A percentile compares a stretch with the other conserved stretches of the same genome.
Evolutionary conservation across 371 early-diverging fungal genomes (phyloP).

Genomic region (Mortierella sp.): DNA sequence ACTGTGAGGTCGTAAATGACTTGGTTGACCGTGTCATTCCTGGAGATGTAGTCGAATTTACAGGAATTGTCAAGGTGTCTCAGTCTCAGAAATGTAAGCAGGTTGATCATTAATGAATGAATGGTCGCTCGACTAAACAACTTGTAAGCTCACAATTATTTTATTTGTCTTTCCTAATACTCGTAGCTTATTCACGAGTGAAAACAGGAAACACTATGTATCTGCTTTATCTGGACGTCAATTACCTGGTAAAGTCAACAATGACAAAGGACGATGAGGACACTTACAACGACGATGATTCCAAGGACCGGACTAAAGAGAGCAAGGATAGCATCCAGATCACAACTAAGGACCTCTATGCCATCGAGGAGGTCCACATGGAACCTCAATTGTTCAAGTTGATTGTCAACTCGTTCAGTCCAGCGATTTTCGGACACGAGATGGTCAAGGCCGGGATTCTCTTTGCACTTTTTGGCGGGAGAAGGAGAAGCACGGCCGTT

Average conservation of each 20-base stretch:
- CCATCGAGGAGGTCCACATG: slow-evolving; percentile 83
- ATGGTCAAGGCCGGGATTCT: slow-evolving; percentile 91
- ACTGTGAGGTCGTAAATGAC: slow-evolving; percentile 95
- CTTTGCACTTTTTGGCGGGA: slow-evolving; percentile 93
- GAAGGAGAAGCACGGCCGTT: slow-evolving; percentile 79
- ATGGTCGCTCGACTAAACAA: background rate
- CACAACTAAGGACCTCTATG: slow-evolving; percentile 84
- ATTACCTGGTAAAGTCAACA: slow-evolving; percentile 70
- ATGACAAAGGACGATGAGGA: slow-evolving; percentile 59
- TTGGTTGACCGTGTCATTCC: slow-evolving; percentile 97
- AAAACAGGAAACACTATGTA: slow-evolving; percentile 83
- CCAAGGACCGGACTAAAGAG: slow-evolving; percentile 59
- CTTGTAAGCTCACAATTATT: background rate
- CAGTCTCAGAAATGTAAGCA: slow-evolving; percentile 66
- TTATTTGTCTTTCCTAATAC: background rate
- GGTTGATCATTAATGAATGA: slow-evolving; percentile 31
- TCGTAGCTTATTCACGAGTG: slow-evolving; percentile 77
- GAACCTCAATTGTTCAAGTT: slow-evolving; percentile 85
- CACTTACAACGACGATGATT: slow-evolving; percentile 50
- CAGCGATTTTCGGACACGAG: slow-evolving; percentile 97
- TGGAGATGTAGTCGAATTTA: slow-evolving; percentile 97
- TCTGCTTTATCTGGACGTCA: slow-evolving; percentile 74
- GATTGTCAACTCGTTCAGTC: slow-evolving; percentile 92
- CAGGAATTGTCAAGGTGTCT: slow-evolving; percentile 92
- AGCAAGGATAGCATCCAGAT: slow-evolving; percentile 74